phyloP scores from a whole-genome alignment of 306 rosid species.

The Castanopsis chinensis region DNA sequence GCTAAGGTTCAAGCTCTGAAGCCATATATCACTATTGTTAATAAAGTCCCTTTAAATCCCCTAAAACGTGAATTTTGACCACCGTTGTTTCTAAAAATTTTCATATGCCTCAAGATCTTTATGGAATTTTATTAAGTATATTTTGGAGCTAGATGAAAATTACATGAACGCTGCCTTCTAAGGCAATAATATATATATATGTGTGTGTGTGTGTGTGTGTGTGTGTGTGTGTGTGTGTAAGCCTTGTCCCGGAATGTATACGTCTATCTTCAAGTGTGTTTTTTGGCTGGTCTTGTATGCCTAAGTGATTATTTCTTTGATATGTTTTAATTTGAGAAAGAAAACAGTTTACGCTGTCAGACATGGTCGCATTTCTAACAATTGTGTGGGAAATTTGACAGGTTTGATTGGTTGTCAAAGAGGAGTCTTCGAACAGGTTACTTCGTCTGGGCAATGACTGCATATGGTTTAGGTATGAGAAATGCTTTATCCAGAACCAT shows the following conservation, averaged over 20 bases:
- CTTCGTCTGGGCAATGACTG: slow-evolving; percentile 96
- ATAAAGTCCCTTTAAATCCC: neutral
- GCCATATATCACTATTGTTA: slow-evolving; percentile 7
- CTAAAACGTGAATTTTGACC: neutral
- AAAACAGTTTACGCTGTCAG: slow-evolving; percentile 2
- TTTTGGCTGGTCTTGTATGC: neutral
- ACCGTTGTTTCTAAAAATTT: neutral
- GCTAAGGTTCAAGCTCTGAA: slow-evolving; percentile 58
- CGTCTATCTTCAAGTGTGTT: neutral
- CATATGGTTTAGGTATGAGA: slow-evolving; percentile 92
- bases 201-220: too few relatives aligned
- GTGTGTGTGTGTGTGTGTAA: neutral
- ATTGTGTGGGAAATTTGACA: slow-evolving; percentile 30
- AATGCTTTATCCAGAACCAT: neutral
- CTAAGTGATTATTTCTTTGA: neutral
- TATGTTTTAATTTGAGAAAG: slow-evolving; percentile 2
- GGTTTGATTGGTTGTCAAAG: slow-evolving; percentile 96
- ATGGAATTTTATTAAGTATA: neutral
- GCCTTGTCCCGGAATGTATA: neutral
- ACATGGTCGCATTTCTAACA: slow-evolving; percentile 16
- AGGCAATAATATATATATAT: neutral
- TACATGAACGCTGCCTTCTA: neutral
- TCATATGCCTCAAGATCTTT: neutral
- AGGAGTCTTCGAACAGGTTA: slow-evolving; percentile 77
- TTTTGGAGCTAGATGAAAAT: neutral